Percentiles rank a stretch among this genome's conserved stretches.
Conservation (phyloP, 257 asterid species). For the Perilla frutescens region DNA sequence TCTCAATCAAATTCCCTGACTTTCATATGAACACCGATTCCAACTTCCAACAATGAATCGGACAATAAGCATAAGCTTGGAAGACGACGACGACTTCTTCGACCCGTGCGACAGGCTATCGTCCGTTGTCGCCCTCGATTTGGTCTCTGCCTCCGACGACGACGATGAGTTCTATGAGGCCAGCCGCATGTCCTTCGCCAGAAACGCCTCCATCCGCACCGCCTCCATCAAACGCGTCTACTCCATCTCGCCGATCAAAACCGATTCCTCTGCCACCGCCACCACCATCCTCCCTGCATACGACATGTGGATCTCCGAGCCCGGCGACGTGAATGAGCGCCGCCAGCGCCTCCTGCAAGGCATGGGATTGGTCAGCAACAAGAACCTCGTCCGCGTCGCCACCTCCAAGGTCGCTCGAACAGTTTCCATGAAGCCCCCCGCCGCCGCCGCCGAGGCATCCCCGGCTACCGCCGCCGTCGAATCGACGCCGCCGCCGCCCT, state of each 20-base stretch:
- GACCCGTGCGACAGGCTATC: conserved; percentile 62
- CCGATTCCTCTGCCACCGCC: background rate
- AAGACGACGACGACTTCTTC: conserved; percentile 71
- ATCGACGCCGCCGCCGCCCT: background rate
- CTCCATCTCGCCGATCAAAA: conserved; percentile 26
- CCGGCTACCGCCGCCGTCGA: background rate
- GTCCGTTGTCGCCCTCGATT: conserved; percentile 53
- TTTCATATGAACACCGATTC: background rate
- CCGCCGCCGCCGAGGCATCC: background rate
- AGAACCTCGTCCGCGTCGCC: conserved; percentile 50
- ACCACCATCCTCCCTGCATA: conserved; percentile 44
- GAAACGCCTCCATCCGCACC: conserved; percentile 42
- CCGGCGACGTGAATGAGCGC: conserved; percentile 74
- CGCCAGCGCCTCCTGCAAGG: conserved; percentile 71
- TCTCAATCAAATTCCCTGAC: too few species aligned
- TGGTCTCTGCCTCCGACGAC: conserved; percentile 45
- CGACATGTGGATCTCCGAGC: conserved; percentile 79
- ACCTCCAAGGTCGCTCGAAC: conserved; percentile 46
- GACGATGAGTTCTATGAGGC: conserved; percentile 67
- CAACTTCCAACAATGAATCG: conserved; percentile 43
- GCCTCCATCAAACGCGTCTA: conserved; percentile 36
- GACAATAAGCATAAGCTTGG: conserved; percentile 72
- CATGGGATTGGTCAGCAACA: conserved; percentile 75
- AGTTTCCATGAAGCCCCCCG: conserved; percentile 40
- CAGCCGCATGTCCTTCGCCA: conserved; percentile 59